Conservation (phyloP, 805 yeast species). For the Monosporozyma aquatica region DNA sequence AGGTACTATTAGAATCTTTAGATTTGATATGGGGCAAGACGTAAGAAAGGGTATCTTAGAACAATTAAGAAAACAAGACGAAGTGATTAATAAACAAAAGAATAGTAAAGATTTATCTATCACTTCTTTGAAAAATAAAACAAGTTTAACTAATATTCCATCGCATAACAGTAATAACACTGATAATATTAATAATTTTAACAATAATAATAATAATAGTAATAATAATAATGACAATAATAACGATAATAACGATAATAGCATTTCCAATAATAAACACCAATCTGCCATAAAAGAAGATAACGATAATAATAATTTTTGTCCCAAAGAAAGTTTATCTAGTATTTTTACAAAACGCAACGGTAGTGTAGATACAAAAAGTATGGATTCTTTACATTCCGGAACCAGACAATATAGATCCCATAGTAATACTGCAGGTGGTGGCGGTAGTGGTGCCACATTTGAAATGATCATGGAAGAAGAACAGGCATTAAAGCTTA, state of each 20-base stretch:
- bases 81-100: not conserved
- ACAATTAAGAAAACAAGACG: conserved; percentile 8
- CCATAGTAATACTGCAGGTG: too few relatives aligned
- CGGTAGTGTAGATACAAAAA: too few relatives aligned
- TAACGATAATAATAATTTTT: not conserved
- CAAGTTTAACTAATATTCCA: too few relatives aligned
- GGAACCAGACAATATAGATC: too few relatives aligned
- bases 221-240: not conserved
- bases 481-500: too few relatives aligned
- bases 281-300: not conserved
- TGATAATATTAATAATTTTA: not conserved
- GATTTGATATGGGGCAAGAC: conserved; percentile 61
- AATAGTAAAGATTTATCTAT: too few relatives aligned
- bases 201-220: not conserved
- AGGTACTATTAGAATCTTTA: conserved; percentile 65
- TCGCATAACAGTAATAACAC: not conserved
- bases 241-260: not conserved
- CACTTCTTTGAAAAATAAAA: too few relatives aligned
- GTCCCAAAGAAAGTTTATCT: not conserved
- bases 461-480: not conserved
- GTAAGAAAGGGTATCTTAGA: conserved; percentile 32
- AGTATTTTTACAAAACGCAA: not conserved
- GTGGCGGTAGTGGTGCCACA: not conserved
- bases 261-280: not conserved
- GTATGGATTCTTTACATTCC: too few relatives aligned